Evolutionary conservation across 108 stramenopile genomes (phyloP), one percentile per base, ranked within the genome.

Genomic region (Discostella stelligeroides): DNA sequence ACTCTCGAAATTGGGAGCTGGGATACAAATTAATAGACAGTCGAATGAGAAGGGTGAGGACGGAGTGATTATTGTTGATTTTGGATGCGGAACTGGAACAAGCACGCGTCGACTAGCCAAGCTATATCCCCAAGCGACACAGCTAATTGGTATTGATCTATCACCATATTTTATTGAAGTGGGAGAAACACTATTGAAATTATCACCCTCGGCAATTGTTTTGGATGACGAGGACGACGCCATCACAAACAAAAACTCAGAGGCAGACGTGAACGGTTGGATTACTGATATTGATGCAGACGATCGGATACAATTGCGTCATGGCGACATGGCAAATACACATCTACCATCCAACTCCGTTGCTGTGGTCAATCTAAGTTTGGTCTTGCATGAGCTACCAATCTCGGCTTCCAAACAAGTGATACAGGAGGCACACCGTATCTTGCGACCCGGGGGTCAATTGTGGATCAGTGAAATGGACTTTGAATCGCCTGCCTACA

Each of bases 401-500:
- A 59, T 53, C 18, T 64, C 61, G 4, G 79, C 65, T 10, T 70
- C 85, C 6, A 53, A 81, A 18, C 25, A 75, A 48, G 77, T 92
- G n/a, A 66, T 89, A 10, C 53, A 61, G n/a, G 88, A 89, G 65
- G 85, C 88, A 5, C 63, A 86, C 40, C 80, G 87, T 7, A 67
- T 89, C 14, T 51, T 92, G 20, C 76, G 83, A 62, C 86, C 86
- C 1, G 73, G 62, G 38, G 88, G 87, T 30, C 92, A 92, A 58
- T 48, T 92, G 1, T 92, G 88, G 89, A 82, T 92, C 13, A 77
- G 77, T 46, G 92, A 92, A 63, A 92, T 90, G 92, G 92, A 92
- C 68, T 92, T 92, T 80, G 89, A 90, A 62, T 58, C 84, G 18
- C 88, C 89, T 2, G 92, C 85, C 21, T 92, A 88, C 69, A 83